Evolutionary conservation across 1,284 basidiomycete species (phyloP), one percentile per base, ranked within the genome.

Genomic region (Vanrija sp.): DNA sequence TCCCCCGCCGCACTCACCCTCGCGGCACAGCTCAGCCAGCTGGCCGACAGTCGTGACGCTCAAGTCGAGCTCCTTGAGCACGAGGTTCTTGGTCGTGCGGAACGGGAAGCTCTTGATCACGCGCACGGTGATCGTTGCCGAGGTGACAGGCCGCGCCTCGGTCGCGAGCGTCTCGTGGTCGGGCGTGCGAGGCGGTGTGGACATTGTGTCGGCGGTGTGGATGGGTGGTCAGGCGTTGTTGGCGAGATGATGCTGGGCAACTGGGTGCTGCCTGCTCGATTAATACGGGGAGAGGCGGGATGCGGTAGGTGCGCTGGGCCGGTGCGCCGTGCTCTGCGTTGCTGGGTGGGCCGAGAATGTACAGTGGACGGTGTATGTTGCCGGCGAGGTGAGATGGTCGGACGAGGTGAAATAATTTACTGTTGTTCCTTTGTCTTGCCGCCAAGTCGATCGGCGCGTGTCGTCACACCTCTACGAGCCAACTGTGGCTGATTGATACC

Each of bases 51-150:
- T 93, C 38, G 83, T 86, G 1, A 79, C 80, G 62, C 87, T 86
- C 55, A 96, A 83, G 72, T 98, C 86, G 64, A 96, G 71, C 62
- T 87, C 80, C 64, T 86, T 86, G 46, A 98, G 80, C 38, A 98
- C 86, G 60, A 97, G 82, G 67, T 85, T 87, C 71, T 89, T 89
- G 77, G 92, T 88, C 38, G 92, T 94, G 51, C 95, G 85, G 73
- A 85, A 98, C 69, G 87, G 86, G 73, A 98, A 96, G 42, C 88
- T 92, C 74, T 98, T 98, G 80, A 98, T 91, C 62, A 98, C 83
- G 34, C 95, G 86, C 43, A 98, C 59, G 0, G 75, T 77, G n/a
- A 77, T 53, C 3, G 71, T 73, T 5, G 75, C 73, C 46, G 60
- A 51, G 3, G 68, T 66, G 10, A 64, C 42, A 2, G 72, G 72